Base-by-base conservation (phyloP, 441 rosid species). In the Viola pubescens region DNA sequence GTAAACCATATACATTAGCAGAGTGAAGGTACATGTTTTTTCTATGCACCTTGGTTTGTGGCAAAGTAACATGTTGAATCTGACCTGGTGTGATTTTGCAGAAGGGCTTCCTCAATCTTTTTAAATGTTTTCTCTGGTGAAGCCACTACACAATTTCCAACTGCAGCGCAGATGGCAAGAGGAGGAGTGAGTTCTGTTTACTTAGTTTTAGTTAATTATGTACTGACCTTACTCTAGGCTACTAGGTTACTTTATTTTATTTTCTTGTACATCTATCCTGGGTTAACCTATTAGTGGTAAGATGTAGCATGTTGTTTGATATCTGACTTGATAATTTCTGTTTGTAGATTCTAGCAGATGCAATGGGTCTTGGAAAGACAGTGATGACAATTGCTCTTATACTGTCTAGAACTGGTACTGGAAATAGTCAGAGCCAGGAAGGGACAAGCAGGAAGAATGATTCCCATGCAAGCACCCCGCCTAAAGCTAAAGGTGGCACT, bases 361-460 rank as follows among this genome's bases (percentile, higher is more conserved):
- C 88, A 52, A 84, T 82, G 95, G 89, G 87, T 48, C 95, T 84
- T 51, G 95, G 91, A 48, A 84, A 84, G 71, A 87, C 89, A 3
- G 88, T 87, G 64, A 84, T 87, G 95, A 81, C 87, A 40, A 82
- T 87, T 72, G 83, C 89, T 60, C 63, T 87, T 41, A 72, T 84
- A 68, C 88, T 84, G 64, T 72, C 95, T 60, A 69, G 82, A 64
- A 78, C 73, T 26, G 77, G 83, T 52, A 67, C 61, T 63, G 82
- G 80, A 57, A 70, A 57, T 54, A 70, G 65, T 9, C 73, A 63
- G 4, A 66, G 12, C 12, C 69, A 67, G 62, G 69, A 68, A 37
- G 66, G 43, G 61, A 47, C 52, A 38, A 64, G 56, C 48, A 59
- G 54, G 62, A 70, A 64, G 56, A 74, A 69, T 59, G 64, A 34